Conservation (phyloP, 2,329 filamentous ascomycete genomes). For the Nakataea oryzae region DNA sequence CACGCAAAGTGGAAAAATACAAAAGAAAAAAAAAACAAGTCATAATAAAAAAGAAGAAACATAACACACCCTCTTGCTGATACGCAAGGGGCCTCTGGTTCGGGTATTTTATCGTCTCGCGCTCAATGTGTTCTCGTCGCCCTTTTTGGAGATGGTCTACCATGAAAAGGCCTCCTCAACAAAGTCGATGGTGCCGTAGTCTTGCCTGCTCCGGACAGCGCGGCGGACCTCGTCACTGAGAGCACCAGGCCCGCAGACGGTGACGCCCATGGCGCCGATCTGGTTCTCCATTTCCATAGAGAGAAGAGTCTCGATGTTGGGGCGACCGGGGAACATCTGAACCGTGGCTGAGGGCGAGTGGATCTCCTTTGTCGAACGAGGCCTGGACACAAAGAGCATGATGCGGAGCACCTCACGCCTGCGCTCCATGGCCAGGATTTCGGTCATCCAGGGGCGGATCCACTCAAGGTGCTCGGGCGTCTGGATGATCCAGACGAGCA, state of each 20-base stretch:
- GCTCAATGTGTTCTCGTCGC: neutral
- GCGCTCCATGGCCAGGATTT: slow-evolving; percentile 65
- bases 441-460: slow-evolving; percentile 77
- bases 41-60: neutral
- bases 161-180: slow-evolving; percentile 67
- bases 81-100: neutral
- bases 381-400: slow-evolving; percentile 68
- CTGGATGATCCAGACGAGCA: slow-evolving; percentile 72
- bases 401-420: slow-evolving; percentile 66
- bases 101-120: neutral
- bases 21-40: neutral
- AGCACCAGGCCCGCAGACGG: slow-evolving; percentile 64
- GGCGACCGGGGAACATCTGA: slow-evolving; percentile 75
- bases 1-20: neutral
- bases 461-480: slow-evolving; percentile 73
- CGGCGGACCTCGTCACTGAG: slow-evolving; percentile 65
- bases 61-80: neutral
- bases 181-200: slow-evolving; percentile 61
- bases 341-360: slow-evolving; percentile 68
- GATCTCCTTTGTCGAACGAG: slow-evolving; percentile 68
- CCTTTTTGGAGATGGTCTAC: slow-evolving; percentile 20
- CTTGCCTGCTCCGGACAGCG: slow-evolving; percentile 54
- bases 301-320: slow-evolving; percentile 63
- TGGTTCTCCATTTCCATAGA: slow-evolving; percentile 65
- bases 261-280: slow-evolving; percentile 63